phyloP scores from a whole-genome alignment of 306 rosid species.

The Sicyos edulis region DNA sequence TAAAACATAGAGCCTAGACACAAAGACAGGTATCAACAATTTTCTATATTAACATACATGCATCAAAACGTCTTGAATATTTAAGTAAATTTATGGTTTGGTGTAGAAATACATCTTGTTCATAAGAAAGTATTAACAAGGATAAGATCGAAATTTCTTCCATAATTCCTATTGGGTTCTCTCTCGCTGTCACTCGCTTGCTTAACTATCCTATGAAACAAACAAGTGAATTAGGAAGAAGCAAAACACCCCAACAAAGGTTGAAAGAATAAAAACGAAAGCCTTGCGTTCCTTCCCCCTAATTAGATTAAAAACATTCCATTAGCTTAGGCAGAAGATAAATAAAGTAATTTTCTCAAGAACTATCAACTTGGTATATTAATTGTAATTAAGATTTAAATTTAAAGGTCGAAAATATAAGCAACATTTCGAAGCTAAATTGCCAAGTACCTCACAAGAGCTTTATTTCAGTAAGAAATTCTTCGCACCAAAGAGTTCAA shows the following conservation, averaged over 20 bases:
- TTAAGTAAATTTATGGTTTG: neutral
- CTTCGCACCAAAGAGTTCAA: neutral
- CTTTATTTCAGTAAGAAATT: neutral
- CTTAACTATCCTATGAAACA: neutral
- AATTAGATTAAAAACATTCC: neutral
- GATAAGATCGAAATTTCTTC: neutral
- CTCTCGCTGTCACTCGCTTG: too few relatives aligned
- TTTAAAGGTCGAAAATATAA: neutral
- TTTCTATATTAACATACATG: constrained; percentile 3
- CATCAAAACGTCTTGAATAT: neutral
- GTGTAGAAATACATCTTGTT: neutral
- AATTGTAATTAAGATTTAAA: neutral
- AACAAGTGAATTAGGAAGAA: neutral
- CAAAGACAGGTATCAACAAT: neutral
- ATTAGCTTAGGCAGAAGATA: neutral
- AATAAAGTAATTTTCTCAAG: neutral
- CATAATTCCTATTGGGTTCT: neutral
- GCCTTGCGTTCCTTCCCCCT: neutral
- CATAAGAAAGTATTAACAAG: neutral
- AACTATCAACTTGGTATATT: neutral
- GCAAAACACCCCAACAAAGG: neutral
- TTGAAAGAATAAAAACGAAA: neutral
- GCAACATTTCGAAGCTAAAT: neutral
- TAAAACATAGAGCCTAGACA: neutral
- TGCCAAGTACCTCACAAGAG: neutral